A percentile compares a stretch with the other conserved stretches of the same genome.
These are phyloP conservation scores for Periconia digitata DNA, from an alignment of 2,329 filamentous ascomycete genomes.

Conservation along the genomic window DNA sequence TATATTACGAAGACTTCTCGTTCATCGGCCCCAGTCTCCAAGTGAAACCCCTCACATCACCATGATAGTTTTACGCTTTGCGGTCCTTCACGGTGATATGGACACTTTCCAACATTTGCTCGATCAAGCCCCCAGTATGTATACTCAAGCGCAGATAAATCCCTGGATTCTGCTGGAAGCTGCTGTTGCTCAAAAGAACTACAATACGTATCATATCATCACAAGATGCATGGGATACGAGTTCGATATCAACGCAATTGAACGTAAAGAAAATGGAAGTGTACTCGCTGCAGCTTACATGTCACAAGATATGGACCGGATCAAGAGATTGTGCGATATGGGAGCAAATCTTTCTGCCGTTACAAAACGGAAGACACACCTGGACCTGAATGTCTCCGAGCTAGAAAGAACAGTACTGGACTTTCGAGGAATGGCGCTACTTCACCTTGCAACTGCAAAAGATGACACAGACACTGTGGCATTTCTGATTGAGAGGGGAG, in stretches of 20 bases:
- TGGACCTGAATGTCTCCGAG: no score
- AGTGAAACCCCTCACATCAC: background rate
- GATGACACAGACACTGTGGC: background rate
- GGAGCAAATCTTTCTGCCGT: conserved; percentile 1
- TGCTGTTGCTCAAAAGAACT: background rate
- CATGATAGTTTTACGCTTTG: background rate
- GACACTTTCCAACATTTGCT: background rate
- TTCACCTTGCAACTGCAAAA: conserved; percentile 1
- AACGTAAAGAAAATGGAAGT: background rate
- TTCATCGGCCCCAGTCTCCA: background rate
- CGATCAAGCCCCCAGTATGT: background rate
- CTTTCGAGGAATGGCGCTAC: background rate
- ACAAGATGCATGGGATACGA: background rate
- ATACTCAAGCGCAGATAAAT: background rate
- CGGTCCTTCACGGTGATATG: background rate
- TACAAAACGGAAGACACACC: background rate
- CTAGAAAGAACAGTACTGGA: no score
- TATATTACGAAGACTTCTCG: conserved; percentile 2
- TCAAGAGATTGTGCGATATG: background rate
- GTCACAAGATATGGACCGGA: background rate
- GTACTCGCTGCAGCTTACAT: background rate
- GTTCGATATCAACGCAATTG: background rate
- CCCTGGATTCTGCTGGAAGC: conserved; percentile 9
- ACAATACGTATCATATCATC: background rate
- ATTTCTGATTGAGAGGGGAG: conserved; percentile 1